These are phyloP conservation scores for Hysterium pulicare DNA, from an alignment of 2,329 filamentous ascomycete species.

Conservation along the genomic window DNA sequence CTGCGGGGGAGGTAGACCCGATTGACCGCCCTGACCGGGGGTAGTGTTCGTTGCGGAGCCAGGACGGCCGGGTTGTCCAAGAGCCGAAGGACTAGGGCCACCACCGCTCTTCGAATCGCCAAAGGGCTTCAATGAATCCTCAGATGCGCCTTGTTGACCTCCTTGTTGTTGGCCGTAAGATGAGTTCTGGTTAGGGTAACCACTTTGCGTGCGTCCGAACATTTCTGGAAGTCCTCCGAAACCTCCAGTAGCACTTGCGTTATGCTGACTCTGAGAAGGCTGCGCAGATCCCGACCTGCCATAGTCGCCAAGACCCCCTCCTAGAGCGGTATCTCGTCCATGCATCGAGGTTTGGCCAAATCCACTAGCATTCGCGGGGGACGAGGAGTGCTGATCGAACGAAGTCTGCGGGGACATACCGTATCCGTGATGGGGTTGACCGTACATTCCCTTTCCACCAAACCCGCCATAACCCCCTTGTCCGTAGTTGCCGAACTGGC, in stretches of 20 bases:
- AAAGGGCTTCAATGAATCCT: slow-evolving; percentile 57
- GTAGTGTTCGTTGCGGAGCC: slow-evolving; percentile 61
- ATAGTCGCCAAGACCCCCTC: slow-evolving; percentile 57
- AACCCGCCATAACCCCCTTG: slow-evolving; percentile 50
- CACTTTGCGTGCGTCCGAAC: slow-evolving; percentile 57
- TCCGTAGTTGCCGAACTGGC: slow-evolving; percentile 56
- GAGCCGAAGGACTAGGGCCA: slow-evolving; percentile 57
- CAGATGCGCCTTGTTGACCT: slow-evolving; percentile 46
- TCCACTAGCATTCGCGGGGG: slow-evolving; percentile 57
- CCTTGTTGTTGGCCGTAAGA: slow-evolving; percentile 50
- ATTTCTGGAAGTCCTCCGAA: slow-evolving; percentile 56
- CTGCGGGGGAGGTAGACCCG: slow-evolving; percentile 53
- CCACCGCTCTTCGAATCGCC: slow-evolving; percentile 53
- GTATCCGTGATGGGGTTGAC: slow-evolving; percentile 60
- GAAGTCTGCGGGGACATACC: slow-evolving; percentile 53
- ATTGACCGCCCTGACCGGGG: slow-evolving; percentile 51
- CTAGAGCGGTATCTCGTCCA: slow-evolving; percentile 44
- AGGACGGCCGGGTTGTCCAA: slow-evolving; percentile 61
- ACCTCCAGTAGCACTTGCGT: slow-evolving; percentile 47
- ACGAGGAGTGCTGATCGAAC: slow-evolving; percentile 62
- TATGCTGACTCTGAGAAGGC: slow-evolving; percentile 53
- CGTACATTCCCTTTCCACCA: slow-evolving; percentile 60
- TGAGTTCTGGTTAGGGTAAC: slow-evolving; percentile 52
- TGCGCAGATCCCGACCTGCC: slow-evolving; percentile 57
- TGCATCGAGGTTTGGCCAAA: slow-evolving; percentile 48